These are phyloP conservation scores for Plasmodium billcollinsi DNA, from an alignment of 169 alveolate species.

Conservation along the genomic window DNA sequence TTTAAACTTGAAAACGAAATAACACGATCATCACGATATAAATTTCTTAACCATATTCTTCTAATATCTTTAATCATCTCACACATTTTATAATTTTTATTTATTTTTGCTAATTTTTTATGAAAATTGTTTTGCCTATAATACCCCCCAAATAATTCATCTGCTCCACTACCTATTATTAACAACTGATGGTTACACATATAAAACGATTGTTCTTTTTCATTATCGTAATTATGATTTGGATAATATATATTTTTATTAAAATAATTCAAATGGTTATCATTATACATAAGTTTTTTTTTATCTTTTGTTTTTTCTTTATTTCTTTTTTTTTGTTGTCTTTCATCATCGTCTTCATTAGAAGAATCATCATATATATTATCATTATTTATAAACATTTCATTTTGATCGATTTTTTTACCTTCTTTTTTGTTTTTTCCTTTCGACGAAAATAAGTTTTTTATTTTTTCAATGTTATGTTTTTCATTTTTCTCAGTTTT, in stretches of 20 bases:
- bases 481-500: constrained; percentile 5
- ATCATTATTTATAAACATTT: background rate
- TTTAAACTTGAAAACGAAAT: constrained; percentile 59
- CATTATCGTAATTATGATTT: background rate
- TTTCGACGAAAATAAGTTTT: constrained; percentile 18
- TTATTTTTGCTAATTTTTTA: background rate
- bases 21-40: constrained; percentile 85
- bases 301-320: too few species aligned
- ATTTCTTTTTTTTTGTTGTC: background rate
- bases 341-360: too few species aligned
- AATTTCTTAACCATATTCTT: constrained; percentile 83
- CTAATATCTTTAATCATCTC: constrained; percentile 77
- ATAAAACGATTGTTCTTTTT: background rate
- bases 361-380: background rate
- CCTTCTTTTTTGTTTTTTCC: constrained; percentile 2
- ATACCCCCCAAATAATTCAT: constrained; percentile 86
- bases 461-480: constrained; percentile 24
- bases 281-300: background rate
- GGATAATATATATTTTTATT: constrained; percentile 4
- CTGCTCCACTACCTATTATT: constrained; percentile 86
- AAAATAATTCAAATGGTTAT: constrained; percentile 4
- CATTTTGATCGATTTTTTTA: background rate
- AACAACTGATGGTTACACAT: constrained; percentile 20
- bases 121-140: constrained; percentile 79
- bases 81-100: constrained; percentile 4